A percentile compares a stretch with the other conserved stretches of the same genome.
Conservation (phyloP, 768 basidiomycete genomes). For the Lyophyllum semitale region DNA sequence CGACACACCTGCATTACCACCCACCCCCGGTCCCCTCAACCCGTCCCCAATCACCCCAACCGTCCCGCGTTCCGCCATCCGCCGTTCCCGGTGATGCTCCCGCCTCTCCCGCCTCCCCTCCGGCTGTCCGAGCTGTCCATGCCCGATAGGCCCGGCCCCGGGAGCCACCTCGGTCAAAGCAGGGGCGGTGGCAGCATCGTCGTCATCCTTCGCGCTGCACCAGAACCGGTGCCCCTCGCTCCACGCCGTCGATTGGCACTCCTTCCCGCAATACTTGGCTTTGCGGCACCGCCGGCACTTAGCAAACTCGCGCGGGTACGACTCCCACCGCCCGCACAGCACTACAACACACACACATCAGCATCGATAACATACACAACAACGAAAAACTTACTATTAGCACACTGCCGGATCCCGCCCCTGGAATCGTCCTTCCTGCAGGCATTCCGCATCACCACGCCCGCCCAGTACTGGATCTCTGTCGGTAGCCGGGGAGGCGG, state of each 20-base stretch:
- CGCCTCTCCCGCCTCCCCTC: neutral
- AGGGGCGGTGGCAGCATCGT: slow-evolving; percentile 27
- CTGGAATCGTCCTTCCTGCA: slow-evolving; percentile 94
- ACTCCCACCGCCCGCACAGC: slow-evolving; percentile 95
- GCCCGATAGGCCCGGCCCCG: too few species aligned
- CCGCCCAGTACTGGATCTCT: slow-evolving; percentile 99
- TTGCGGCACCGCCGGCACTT: slow-evolving; percentile 95
- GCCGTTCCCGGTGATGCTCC: neutral
- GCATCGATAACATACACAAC: too few species aligned
- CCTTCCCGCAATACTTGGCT: slow-evolving; percentile 98
- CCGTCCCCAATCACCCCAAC: slow-evolving; percentile 1
- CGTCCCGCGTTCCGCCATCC: slow-evolving; percentile 5
- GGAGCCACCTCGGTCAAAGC: neutral
- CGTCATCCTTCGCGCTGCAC: slow-evolving; percentile 72
- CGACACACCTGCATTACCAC: too few species aligned
- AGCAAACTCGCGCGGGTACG: slow-evolving; percentile 90
- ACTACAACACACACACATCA: slow-evolving; percentile 50
- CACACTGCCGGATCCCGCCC: slow-evolving; percentile 96
- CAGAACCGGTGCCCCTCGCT: slow-evolving; percentile 95
- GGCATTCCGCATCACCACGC: slow-evolving; percentile 99
- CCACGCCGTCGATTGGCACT: slow-evolving; percentile 96
- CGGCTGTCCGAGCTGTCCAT: too few species aligned
- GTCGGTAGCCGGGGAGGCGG: slow-evolving; percentile 73
- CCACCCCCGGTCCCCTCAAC: slow-evolving; percentile 4
- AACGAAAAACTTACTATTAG: slow-evolving; percentile 70